Base-by-base conservation (phyloP, 2,329 filamentous ascomycete genomes). In the Cercospora sojina region DNA sequence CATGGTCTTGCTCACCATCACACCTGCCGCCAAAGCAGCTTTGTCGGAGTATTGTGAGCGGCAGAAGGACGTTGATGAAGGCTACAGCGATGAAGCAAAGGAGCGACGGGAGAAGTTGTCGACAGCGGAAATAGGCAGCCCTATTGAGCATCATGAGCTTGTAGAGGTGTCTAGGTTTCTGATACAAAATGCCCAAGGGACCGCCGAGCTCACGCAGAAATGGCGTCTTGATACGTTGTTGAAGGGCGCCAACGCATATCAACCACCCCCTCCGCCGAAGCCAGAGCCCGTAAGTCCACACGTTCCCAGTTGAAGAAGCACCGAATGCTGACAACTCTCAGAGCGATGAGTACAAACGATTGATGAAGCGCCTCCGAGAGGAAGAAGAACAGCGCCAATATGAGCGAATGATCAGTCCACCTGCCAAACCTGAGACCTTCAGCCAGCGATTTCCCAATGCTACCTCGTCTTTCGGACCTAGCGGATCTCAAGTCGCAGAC, bases 311-410 rank as follows among this genome's bases (percentile, higher is more conserved):
- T 49, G 32, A 53, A 29, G 8, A 43, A 53, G 16, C 18, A 62
- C 32, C 13, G 27, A 29, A 59, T 63, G 38, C 67, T 74, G 47
- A 73, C 55, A 43, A 12, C 27, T 23, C 25, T 23, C 75, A 96
- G 88, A 90, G 90, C 0, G 82, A 88, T 7, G 90, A 96, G 80
- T 98, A 94, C 81, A 91, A 92, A 77, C 90, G 89, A 6, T 83
- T 97, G 1, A 98, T 98, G 92, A 88, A 88, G 25, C 88, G 90
- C 16, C 87, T 99, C 20, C 91, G 92, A 69, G 87, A 86, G 67
- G 89, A 95, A 74, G 90, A 94, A 80, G 93, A 98, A 82, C 86
- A 88, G 71, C 87, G 90, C 68, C 85, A 87, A 61, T 99, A 98
- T 82, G 86, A 92, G 71, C 88, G 89, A 75, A 92, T 98, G 88